Evolutionary conservation across 345 rosid genomes (phyloP).

Genomic region (Gossypium raimondii): DNA sequence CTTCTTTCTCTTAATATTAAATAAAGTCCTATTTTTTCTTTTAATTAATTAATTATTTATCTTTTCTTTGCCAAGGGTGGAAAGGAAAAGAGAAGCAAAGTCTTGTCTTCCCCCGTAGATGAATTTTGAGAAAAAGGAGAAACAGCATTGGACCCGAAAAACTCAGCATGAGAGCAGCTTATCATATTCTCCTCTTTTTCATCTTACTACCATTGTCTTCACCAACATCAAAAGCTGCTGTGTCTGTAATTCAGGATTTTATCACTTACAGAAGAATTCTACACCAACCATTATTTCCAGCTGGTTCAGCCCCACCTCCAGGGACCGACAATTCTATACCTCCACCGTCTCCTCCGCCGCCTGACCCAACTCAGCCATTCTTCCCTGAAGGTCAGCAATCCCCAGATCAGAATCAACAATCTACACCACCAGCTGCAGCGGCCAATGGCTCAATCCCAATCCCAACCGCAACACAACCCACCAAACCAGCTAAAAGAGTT

Average conservation of each 20-base stretch:
- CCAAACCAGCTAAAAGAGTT: constrained; percentile 69
- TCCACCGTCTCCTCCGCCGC: constrained; percentile 41
- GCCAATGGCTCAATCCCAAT: constrained; percentile 61
- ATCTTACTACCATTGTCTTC: constrained; percentile 11
- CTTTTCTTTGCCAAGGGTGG: background rate
- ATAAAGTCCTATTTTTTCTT: background rate
- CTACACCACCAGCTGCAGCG: constrained; percentile 41
- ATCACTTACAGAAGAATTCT: constrained; percentile 54
- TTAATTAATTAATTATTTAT: background rate
- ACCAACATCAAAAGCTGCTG: background rate
- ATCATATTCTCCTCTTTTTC: constrained; percentile 27
- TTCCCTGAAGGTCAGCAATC: constrained; percentile 59
- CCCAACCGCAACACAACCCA: constrained; percentile 59
- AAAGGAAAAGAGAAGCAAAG: background rate
- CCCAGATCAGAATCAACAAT: constrained; percentile 45
- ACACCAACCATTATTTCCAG: constrained; percentile 88
- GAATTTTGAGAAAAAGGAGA: constrained; percentile 37
- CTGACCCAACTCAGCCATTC: constrained; percentile 74
- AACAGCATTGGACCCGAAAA: constrained; percentile 24
- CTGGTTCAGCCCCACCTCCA: constrained; percentile 48
- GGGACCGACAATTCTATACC: constrained; percentile 12
- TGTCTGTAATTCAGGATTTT: background rate
- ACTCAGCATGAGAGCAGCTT: constrained; percentile 57
- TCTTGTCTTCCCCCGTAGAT: constrained; percentile 28
- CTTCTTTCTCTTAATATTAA: background rate